Conservation (phyloP, 1,139 yeast genomes). For the Protomyces gravidus region DNA sequence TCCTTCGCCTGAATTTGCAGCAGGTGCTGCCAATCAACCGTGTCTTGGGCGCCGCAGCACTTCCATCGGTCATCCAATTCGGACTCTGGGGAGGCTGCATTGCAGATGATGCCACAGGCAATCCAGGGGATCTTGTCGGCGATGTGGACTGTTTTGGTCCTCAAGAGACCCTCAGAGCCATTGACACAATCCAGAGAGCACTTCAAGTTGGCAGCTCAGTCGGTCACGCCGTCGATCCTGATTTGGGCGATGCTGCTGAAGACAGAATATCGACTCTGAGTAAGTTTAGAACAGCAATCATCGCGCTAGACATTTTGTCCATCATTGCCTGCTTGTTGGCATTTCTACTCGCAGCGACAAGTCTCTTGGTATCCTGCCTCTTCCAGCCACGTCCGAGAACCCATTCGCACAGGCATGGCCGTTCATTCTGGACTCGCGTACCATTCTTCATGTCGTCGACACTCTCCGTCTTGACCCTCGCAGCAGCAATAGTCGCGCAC, state of each 20-base stretch:
- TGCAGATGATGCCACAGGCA: neutral
- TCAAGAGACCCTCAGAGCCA: neutral
- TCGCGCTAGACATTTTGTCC: neutral
- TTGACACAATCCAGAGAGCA: neutral
- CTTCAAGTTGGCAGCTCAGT: neutral
- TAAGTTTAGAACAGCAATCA: no score
- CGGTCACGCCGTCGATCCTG: neutral
- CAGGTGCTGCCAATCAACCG: neutral
- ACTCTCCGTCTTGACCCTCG: neutral
- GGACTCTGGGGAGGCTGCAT: neutral
- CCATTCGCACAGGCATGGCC: neutral
- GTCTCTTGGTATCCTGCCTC: neutral
- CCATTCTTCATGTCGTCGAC: neutral
- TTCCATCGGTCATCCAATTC: neutral
- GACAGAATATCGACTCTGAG: neutral
- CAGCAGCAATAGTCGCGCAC: neutral
- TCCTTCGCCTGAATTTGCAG: neutral
- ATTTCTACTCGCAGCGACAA: neutral
- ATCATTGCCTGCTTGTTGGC: neutral
- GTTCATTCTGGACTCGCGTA: neutral
- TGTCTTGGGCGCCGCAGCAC: neutral
- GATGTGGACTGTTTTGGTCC: neutral
- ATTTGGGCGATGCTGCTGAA: neutral
- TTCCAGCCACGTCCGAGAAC: neutral
- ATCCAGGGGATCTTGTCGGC: neutral